Evolutionary conservation across 2,329 filamentous ascomycete species (phyloP), one percentile per base, ranked within the genome.

Genomic region (Aspergillus brasiliensis): DNA sequence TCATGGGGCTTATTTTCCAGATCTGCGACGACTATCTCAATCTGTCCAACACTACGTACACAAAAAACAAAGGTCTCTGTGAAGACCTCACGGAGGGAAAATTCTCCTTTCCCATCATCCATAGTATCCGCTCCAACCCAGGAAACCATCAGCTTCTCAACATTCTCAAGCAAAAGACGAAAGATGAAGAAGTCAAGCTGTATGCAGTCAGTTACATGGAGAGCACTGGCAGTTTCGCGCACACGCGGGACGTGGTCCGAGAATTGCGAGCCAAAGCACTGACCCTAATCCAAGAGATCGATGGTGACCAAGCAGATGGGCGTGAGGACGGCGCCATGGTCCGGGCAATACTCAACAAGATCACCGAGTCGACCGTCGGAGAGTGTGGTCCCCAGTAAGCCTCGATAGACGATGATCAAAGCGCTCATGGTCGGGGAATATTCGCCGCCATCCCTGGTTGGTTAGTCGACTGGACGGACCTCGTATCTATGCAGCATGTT

Each of bases 21-120:
- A 79, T 81, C 57, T 80, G 79, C 62, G 79, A 82, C 80, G 95
- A 99, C 83, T 97, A 97, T 80, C 87, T 92, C 76, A 98, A 98
- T 75, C 86, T 99, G 46, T 85, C 84, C 28, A 75, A 71, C 57
- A 80, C 79, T n/a, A 83, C 88, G 70, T 97, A 97, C 81, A 88
- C 88, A 38, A 82, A 89, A 65, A 94, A 96, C 77, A 98, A 98
- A 80, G 95, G 94, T 52, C 85, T 97, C 67, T 96, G 91, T 76
- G 94, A 98, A 80, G 95, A 98, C 77, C 80, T 98, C 68, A 97
- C 92, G 1, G 95, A 98, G 80, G 94, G 94, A 64, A 98, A 98
- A 82, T 97, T 97, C 80, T 94, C 90, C 25, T 97, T 97, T 74
- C 92, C 93, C 42, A 88, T 98, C 70, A 97, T 98, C 70, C 94